A percentile compares a stretch with the other conserved stretches of the same genome.
These are phyloP conservation scores for Salix caprea DNA, from an alignment of 345 rosid species.

Conservation along the genomic window DNA sequence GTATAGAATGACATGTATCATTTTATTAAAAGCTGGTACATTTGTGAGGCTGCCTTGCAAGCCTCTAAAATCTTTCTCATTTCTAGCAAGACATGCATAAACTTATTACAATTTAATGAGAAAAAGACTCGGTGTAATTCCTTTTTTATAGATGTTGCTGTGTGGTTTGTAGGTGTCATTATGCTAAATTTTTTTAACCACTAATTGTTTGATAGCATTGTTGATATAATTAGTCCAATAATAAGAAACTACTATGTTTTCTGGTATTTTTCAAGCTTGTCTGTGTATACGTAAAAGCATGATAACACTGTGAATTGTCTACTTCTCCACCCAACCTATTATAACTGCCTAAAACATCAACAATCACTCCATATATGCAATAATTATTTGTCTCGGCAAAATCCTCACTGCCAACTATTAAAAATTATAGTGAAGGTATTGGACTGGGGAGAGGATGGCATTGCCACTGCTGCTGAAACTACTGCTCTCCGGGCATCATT, in stretches of 20 bases:
- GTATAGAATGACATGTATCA: not conserved
- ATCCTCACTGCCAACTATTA: not conserved
- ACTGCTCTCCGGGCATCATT: conserved; percentile 31
- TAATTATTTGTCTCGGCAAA: not conserved
- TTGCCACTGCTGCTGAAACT: conserved; percentile 32
- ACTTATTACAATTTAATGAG: not conserved
- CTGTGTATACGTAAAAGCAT: not conserved
- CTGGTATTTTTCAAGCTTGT: not conserved
- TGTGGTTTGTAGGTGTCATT: not conserved
- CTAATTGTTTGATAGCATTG: not conserved
- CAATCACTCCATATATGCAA: not conserved
- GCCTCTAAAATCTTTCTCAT: not conserved
- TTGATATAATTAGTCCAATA: not conserved
- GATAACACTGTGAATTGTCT: not conserved
- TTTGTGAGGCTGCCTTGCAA: not conserved
- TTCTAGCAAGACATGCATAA: not conserved
- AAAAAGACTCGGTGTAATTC: not conserved
- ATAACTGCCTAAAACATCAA: not conserved
- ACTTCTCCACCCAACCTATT: not conserved
- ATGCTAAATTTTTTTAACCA: not conserved
- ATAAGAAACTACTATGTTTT: not conserved
- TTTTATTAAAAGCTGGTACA: not conserved
- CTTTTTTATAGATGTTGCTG: not conserved
- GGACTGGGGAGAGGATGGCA: conserved; percentile 36
- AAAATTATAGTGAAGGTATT: conserved; percentile 26